Base-by-base conservation (phyloP, 805 yeast species). In the Saturnispora mendoncae region DNA sequence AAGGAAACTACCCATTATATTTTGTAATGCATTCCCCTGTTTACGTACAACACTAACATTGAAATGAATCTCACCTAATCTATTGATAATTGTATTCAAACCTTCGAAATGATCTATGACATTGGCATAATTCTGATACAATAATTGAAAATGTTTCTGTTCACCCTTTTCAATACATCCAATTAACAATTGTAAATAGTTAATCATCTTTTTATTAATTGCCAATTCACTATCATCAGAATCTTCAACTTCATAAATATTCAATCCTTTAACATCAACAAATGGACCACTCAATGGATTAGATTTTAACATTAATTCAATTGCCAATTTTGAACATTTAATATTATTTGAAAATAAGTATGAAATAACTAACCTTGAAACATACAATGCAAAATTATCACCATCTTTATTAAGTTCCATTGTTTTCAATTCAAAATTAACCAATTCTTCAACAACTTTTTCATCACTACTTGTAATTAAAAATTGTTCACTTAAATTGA, bases 1-100 rank as follows among this genome's bases (percentile, higher is more conserved):
- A 36, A 80, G 57, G 31, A 81, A 60, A 21, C 82, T 78, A 17
- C 82, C 74, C 94, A 92, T 84, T 69, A 90, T 66, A 50, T 77
- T 80, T 58, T 76, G 82, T 49, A 83, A 58, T 52, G 79, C 59
- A 53, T 80, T 80, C 2, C 62, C 62, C 46, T 71, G 78, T 40
- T 68, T 70, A 38, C 66, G 74, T 13, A 75, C 68, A 14, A 59
- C 49, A 8, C 57, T 45, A 19, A 55, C 54, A 20, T 49, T 46
- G 46, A 59, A 62, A 44, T 60, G 59, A 3, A 36, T 30, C 38
- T 50, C 50, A 12, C 64, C 61, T 23, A 63, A 42, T 13, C 47
- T 45, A 42, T 63, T 60, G n/a, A 61, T 46, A 24, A 49, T 56
- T 18, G 46, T 33, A 12, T 43, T 27, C 21, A 58, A 27, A 18